Base-by-base conservation (phyloP, 768 basidiomycete species). In the Dacryopinax primogenitus region DNA sequence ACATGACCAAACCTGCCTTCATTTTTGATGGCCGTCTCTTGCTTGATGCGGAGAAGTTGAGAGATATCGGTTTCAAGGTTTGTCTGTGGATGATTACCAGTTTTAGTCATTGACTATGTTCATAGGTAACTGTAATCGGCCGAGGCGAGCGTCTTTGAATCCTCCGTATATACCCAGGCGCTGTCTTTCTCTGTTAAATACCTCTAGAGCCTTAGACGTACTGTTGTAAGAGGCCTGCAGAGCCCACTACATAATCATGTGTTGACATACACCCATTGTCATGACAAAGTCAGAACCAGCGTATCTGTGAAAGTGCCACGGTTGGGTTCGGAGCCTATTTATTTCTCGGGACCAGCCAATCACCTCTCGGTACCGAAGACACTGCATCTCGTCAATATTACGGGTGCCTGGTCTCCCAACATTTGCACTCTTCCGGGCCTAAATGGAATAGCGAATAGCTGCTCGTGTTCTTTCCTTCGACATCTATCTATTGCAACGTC, bases 1-100 rank as follows among this genome's bases (percentile, higher is more conserved):
- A 80, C 72, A 97, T 97, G 92, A 89, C 87, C 72, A 96, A 98
- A 81, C 96, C 96, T n/a, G 95, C 96, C 3, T 98, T 96, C 73
- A 82, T 99, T 68, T 97, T 97, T 72, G 95, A 98, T 73, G 93
- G 93, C 3, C 84, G 93, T 33, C 78, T 96, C 67, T 81, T 97
- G 71, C 81, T 97, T 45, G 89, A 98, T 72, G 84, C 83, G 11
- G 84, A 85, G 62, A 82, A 84, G 74, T 80, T 98, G 68, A 83
- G 82, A 70, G 74, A 83, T 72, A 96, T 97, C 72, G 95, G 95
- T 37, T 98, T 98, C 85, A 89, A 75, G 70, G 78, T 80, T 16
- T 16, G 47, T 41, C 26, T 11, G 15, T 9, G 26, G 13, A 13
- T 9, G 51, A 47, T 12, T 30, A 28, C 32, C 26, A 30, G 26